Base-by-base conservation (phyloP, 31 red algal genomes). In the Asparagopsis taxiformis region DNA sequence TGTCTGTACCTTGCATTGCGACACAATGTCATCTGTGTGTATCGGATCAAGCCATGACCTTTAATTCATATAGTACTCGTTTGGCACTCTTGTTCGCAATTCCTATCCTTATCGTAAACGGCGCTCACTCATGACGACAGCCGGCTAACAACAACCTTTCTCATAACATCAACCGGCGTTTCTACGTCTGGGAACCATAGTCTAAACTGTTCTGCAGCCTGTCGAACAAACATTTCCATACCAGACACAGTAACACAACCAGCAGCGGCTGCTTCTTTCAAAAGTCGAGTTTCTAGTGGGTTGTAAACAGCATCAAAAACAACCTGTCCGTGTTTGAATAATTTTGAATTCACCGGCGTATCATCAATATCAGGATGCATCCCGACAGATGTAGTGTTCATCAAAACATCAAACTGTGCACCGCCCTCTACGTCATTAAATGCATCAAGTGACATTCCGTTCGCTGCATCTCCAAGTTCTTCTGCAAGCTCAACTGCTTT, bases 221-320 rank as follows among this genome's bases (percentile, higher is more conserved):
- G 94, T 43, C 94, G 41, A 6, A 98, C 94, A 76, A 98, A 98
- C 94, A 98, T 98, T 67, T 98, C 94, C 31, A 98, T 17, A 5
- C 94, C 94, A 1, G 74, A 77, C 11, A 98, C 89, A 11, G 67
- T 71, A 11, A 55, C 60, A 26, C 94, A 89, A 41, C 94, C 94
- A 3, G 25, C 51, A 0, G 22, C 41, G 7, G 22, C 51, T 0
- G 94, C 94, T 24, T 93, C 89, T 1, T 44, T 64, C 65, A 98
- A 51, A 8, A 98, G 58, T 19, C 70, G 59, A 37, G 94, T 98
- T 65, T 88, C 77, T 7, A 85, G 59, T 36, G 94, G 94, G 35
- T 93, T 93, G 49, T 98, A 98, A 1, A 98, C 89, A 37, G 90
- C 89, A 75, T 98, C 94, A 63, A 98, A 98, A 17, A 98, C 89